Evolutionary conservation across 2,329 filamentous ascomycete genomes (phyloP), one percentile per base, ranked within the genome.

Genomic region (Botryotinia calthae): DNA sequence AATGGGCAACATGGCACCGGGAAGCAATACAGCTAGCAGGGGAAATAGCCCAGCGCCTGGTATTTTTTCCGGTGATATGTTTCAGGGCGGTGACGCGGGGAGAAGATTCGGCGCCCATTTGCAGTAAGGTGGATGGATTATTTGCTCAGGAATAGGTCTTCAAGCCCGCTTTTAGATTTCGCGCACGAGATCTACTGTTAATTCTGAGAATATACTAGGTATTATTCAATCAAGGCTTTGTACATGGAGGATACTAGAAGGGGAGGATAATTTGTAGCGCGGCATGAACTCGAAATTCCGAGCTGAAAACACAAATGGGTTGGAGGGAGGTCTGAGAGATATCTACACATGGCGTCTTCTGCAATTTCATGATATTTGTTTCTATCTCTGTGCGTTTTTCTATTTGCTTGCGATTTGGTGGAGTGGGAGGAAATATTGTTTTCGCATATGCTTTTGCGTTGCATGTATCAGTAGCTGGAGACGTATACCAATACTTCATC

Each of bases 21-120:
- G 63, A 42, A 68, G 65, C 10, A 69, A 67, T n/a, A 51, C 48
- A 28, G 74, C 74, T 1, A 77, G 75, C 70, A 71, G 78, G 54
- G 77, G 78, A 14, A 79, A 76, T 70, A 79, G 77, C 73, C 78
- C 78, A 48, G 75, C 74, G 28, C 74, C 76, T 10, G 75, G 75
- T 10, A 74, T 46, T 44, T 72, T 72, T 62, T 70, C 63, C 16
- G 70, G 59, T 25, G 54, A 72, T 64, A 6, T 72, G 1, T 56
- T 58, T 56, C 65, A 56, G 18, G 48, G 65, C 3, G 51, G 51
- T 34, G 70, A 59, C 25, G 42, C 56, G 18, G 63, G 69, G 18
- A 63, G 63, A 25, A 56, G 65, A 31, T 72, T 72, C 34, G 70
- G 70, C 14, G 62, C 63, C 0, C 70, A 72, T 67, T 68, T 72